Evolutionary conservation across 768 basidiomycete genomes (phyloP).

Genomic region (Termitomyces sp.): DNA sequence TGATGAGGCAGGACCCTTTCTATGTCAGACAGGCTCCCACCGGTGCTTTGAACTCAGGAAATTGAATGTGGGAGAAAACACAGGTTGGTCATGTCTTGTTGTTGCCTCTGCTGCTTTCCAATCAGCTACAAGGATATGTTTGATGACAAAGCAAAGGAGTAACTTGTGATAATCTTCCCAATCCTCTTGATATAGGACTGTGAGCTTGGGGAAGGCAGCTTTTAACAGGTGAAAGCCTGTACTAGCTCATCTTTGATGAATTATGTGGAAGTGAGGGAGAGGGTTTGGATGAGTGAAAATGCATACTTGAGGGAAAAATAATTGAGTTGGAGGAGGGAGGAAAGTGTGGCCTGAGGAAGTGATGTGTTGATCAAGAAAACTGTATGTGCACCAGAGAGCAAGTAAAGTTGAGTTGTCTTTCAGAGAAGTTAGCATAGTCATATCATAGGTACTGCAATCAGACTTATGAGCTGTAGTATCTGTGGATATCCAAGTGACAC

Average conservation of each 20-base stretch:
- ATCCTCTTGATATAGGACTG: constrained; percentile 64
- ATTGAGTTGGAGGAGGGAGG: constrained; percentile 63
- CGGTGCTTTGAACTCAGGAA: constrained; percentile 49
- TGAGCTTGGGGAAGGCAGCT: constrained; percentile 68
- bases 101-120: constrained; percentile 51
- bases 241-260: constrained; percentile 41
- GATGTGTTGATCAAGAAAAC: constrained; percentile 48
- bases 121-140: constrained; percentile 75
- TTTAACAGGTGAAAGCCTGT: constrained; percentile 71
- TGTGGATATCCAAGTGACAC: constrained; percentile 63
- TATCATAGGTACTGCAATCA: background rate
- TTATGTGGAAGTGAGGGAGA: constrained; percentile 28
- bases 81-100: constrained; percentile 27
- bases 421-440: background rate
- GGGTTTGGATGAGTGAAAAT: constrained; percentile 49
- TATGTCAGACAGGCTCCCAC: constrained; percentile 59
- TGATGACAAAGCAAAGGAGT: constrained; percentile 64
- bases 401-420: constrained; percentile 68
- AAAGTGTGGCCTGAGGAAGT: constrained; percentile 39
- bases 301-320: constrained; percentile 68
- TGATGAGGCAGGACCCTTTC: background rate
- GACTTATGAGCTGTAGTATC: constrained; percentile 46
- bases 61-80: constrained; percentile 38
- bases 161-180: constrained; percentile 73
- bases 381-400: constrained; percentile 74